Evolutionary conservation across 2,329 filamentous ascomycete genomes (phyloP), one percentile per base, ranked within the genome.

Genomic region (Fusarium torulosum): DNA sequence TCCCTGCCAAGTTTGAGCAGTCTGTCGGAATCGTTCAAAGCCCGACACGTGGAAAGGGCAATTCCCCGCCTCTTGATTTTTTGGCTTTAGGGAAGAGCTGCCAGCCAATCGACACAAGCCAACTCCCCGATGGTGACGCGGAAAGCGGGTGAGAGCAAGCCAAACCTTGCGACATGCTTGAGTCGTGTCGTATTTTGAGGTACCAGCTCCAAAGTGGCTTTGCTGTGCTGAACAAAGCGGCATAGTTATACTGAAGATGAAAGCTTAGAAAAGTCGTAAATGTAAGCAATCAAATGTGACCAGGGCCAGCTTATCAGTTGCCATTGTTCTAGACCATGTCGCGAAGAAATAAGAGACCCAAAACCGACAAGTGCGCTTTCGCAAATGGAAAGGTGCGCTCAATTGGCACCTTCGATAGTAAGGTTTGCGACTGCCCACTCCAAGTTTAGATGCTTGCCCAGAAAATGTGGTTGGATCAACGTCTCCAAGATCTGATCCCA

Each of bases 381-480:
- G 61, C 33, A 69, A 68, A 49, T 62, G 66, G 66, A 47, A 66
- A 59, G 65, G 45, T 29, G 52, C 38, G 52, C 52, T 40, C 25
- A n/a, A 11, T 45, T 53, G 29, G 35, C 21, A 41, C 47, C 19
- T 29, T 29, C 31, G 25, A 10, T 51, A 38, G 17, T 15, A 40
- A 52, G 49, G 31, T 25, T 63, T 51, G 58, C 46, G 49, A 52
- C 49, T 53, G 57, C 35, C 37, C 38, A 52, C 45, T 37, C 49
- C 61, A 69, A 68, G 60, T 66, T 65, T 69, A 61, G 58, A 41
- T 54, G 55, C 55, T 53, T 65, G 65, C 50, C 53, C 50, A 52
- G 49, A 55, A 65, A 65, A 66, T 53, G 58, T 60, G 58, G 55
- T 63, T 59, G 58, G 58, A 46, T 40, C 25, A 40, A 40, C 42